A percentile compares a stretch with the other conserved stretches of the same genome.
Conservation (phyloP, 371 early-diverging fungal genomes). For the Nematocida homosporus region DNA sequence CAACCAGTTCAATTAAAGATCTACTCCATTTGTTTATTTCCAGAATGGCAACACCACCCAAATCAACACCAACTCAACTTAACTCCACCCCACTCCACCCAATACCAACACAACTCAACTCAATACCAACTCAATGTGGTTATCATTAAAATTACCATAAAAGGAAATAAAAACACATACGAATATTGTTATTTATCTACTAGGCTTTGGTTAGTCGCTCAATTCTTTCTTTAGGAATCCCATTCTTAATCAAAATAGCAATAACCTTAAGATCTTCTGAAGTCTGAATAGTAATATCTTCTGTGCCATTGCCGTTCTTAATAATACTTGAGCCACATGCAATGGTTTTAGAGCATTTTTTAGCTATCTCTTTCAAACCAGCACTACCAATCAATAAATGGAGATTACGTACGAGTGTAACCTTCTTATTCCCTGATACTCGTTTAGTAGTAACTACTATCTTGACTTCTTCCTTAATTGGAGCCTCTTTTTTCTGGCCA, state of each 20-base stretch:
- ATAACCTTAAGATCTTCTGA: slow-evolving; percentile 38
- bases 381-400: neutral
- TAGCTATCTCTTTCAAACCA: slow-evolving; percentile 35
- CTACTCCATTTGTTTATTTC: no score
- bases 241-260: slow-evolving; percentile 36
- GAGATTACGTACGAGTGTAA: slow-evolving; percentile 49
- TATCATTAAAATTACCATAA: no score
- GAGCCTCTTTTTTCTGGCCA: slow-evolving; percentile 18
- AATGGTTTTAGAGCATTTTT: slow-evolving; percentile 48
- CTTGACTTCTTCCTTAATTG: slow-evolving; percentile 12
- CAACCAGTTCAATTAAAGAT: no score
- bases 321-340: slow-evolving; percentile 48
- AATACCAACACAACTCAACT: no score
- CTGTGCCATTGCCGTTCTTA: slow-evolving; percentile 48
- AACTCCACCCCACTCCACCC: no score
- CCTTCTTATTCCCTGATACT: slow-evolving; percentile 54
- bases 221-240: slow-evolving; percentile 36
- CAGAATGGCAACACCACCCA: no score
- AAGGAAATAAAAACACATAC: no score
- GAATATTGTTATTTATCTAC: no score
- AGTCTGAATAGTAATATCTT: slow-evolving; percentile 47
- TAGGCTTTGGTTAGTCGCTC: slow-evolving; percentile 35
- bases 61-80: no score
- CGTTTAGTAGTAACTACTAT: slow-evolving; percentile 43
- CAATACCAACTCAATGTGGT: no score